Evolutionary conservation across 805 yeast genomes (phyloP), one percentile per base, ranked within the genome.

Genomic region (Wickerhamomyces chambardii): DNA sequence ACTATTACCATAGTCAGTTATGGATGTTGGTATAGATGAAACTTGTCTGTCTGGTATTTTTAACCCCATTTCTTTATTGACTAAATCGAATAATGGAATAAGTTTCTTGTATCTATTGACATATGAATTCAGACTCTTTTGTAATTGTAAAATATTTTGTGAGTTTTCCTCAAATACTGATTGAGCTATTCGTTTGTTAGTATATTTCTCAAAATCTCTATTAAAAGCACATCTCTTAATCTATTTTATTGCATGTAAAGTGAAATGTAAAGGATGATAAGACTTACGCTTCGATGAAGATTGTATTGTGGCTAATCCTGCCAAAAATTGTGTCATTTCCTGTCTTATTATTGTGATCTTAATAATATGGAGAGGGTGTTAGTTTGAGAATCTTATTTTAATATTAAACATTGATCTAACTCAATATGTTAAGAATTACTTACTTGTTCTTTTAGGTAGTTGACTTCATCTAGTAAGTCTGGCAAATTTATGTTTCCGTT

Each of bases 31-130:
- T 74, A 32, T 84, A 85, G 56, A 78, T 72, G 42, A 83, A 85
- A 40, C 92, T 85, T 12, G 85, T 85, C 29, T 64, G 64, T 38
- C 73, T 66, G 31, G 85, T 55, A 39, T 73, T 79, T 45, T 64
- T 53, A 42, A 75, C 65, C 66, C 70, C 41, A 68, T 43, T 29
- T 64, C 67, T 28, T 61, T 61, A 44, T 68, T 69, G 1, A 71
- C 63, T 28, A 70, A 48, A 39, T 66, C 66, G 24, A 70, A 54
- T n/a, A 70, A 53, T 4, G 76, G 75, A 1, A 63, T 50, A 9
- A 70, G 55, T 37, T 59, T 62, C 40, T 63, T 65, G 45, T 67
- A 70, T 35, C 70, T 63, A 5, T 50, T 58, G 36, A 72, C 66
- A 39, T 68, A 70, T 17, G 67, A 70, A 15, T 58, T 58, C 15